Evolutionary conservation across 306 rosid genomes (phyloP), one percentile per base, ranked within the genome.

Genomic region (Oxytropis ochrocephala): DNA sequence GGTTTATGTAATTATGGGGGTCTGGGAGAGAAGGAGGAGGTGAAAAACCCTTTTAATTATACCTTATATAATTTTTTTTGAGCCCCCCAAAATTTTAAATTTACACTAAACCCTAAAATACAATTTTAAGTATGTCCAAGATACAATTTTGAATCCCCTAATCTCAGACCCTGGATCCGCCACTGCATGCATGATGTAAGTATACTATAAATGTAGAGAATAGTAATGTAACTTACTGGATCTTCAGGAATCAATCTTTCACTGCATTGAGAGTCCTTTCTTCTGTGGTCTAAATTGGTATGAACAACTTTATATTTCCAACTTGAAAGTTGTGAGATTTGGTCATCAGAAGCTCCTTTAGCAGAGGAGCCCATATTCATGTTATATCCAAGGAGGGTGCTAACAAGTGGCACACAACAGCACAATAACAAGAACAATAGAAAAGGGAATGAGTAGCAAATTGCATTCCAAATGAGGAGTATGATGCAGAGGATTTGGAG

Each of bases 361-460:
- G 87, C 79, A 48, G 85, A 67, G 59, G 96, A 84, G 0, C 91
- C 94, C 84, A 81, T 78, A 79, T 79, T 91, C 91, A 90, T 86
- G 85, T 86, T 86, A 85, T 88, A 87, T 38, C 97, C 97, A 2
- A 90, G 85, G 64, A 90, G 69, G 59, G 62, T 79, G 72, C 95
- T 85, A 8, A 90, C 54, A 3, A 90, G 69, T 36, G 98, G 98
- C 32, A 94, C 94, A 64, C 85, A 85, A 73, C 98, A 93, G 48
- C 98, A 93, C 2, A 93, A 78, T 6, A 93, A 74, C 55, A 93
- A 76, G 53, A 93, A 93, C 47, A 93, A 66, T 0, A 93, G 86
- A 79, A 93, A 90, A 30, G 98, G 98, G 74, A 90, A 94, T 0
- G 98, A 94, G 88, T 94, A 94, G 77, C 89, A 64, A 17, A 90